Conservation (phyloP, 495 filamentous ascomycete species). For the Talaromyces proteolyticus region DNA sequence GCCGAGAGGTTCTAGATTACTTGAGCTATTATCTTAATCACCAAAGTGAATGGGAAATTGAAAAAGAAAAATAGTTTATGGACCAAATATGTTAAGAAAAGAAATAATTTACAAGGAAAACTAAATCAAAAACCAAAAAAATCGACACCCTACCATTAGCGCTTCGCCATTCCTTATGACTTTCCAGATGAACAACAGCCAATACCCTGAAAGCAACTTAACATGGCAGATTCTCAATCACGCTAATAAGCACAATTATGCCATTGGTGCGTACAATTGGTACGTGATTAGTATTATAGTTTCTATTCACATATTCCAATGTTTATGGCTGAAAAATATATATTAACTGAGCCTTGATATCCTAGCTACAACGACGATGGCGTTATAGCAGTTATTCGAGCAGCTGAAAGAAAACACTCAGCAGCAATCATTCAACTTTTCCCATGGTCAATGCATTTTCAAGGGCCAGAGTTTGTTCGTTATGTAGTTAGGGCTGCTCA, state of each 20-base stretch:
- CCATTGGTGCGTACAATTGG: slow-evolving; percentile 12
- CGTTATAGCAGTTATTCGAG: slow-evolving; percentile 60
- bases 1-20: no score
- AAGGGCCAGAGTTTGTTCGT: slow-evolving; percentile 40
- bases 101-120: no score
- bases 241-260: slow-evolving; percentile 8
- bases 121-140: no score
- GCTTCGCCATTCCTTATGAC: no score
- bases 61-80: no score
- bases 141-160: no score
- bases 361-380: slow-evolving; percentile 62
- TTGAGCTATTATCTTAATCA: no score
- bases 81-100: no score
- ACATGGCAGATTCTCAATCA: slow-evolving; percentile 12
- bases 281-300: background rate
- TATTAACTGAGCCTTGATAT: no score
- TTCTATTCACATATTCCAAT: background rate
- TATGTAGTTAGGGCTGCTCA: slow-evolving; percentile 46
- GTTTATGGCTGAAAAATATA: background rate
- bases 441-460: slow-evolving; percentile 66
- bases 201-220: slow-evolving; percentile 11
- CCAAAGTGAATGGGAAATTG: no score
- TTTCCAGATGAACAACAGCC: no score
- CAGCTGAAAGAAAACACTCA: slow-evolving; percentile 57
- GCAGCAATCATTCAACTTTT: slow-evolving; percentile 69